Evolutionary conservation across 345 rosid species (phyloP).

Genomic region (Gossypium rotundifolium): DNA sequence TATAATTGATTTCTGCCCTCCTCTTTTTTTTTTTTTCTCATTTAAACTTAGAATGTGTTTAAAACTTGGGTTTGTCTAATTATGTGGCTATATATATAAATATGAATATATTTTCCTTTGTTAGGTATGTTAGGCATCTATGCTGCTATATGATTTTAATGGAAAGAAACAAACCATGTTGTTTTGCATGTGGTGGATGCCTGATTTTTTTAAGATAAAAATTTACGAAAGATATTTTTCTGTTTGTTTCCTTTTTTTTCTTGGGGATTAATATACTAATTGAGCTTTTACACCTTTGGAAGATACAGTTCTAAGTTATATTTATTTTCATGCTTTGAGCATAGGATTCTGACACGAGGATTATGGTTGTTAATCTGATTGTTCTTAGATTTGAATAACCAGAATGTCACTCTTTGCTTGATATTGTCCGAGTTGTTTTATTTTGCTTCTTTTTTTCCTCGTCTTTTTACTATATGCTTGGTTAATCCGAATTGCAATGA

Average conservation of each 20-base stretch:
- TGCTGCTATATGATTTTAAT: no score
- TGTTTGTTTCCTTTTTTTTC: neutral
- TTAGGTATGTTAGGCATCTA: no score
- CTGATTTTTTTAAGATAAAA: neutral
- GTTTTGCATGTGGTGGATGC: no score
- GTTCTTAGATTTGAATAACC: neutral
- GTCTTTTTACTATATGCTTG: neutral
- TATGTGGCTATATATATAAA: neutral
- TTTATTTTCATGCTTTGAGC: neutral
- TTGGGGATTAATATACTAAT: neutral
- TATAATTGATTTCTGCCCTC: neutral
- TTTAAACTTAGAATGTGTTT: neutral
- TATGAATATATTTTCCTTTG: no score
- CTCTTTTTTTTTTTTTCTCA: neutral
- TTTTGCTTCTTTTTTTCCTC: neutral
- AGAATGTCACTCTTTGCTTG: neutral
- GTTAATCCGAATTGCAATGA: neutral
- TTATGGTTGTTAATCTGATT: neutral
- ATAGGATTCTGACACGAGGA: neutral
- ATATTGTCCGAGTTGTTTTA: neutral
- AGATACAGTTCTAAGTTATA: neutral
- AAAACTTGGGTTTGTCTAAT: neutral
- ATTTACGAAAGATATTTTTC: neutral
- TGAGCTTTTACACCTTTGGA: neutral
- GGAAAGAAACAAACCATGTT: no score